These are phyloP conservation scores for Spizellomyces sp. DNA, from an alignment of 192 early-diverging fungal species.

Conservation along the genomic window DNA sequence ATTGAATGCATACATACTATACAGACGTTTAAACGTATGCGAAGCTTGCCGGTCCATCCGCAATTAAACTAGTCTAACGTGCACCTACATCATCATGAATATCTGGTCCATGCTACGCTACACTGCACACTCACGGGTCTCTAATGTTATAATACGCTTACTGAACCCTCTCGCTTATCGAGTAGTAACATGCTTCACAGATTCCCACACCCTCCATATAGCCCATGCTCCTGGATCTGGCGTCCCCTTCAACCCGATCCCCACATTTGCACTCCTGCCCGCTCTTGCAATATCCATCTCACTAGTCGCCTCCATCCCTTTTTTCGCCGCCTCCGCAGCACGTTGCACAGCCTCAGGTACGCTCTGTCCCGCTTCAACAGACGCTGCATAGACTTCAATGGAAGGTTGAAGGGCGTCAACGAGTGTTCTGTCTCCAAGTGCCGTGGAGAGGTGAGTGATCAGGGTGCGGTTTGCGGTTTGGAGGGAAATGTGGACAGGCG, in stretches of 20 bases:
- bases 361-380: conserved; percentile 1
- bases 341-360: neutral
- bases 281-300: conserved; percentile 32
- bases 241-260: conserved; percentile 15
- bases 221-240: conserved; percentile 45
- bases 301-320: conserved; percentile 29
- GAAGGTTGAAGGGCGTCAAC: conserved; percentile 34
- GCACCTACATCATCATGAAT: no score
- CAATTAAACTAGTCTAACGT: no score
- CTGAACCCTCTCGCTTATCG: no score
- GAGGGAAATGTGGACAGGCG: conserved; percentile 12
- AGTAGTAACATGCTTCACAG: conserved; percentile 6
- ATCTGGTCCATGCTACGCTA: no score
- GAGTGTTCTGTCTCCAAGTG: conserved; percentile 39
- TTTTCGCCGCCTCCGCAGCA: conserved; percentile 6
- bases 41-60: no score
- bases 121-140: no score
- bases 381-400: conserved; percentile 2
- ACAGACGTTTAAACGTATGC: no score
- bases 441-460: neutral
- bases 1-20: no score
- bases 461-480: conserved; percentile 13
- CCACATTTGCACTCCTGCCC: conserved; percentile 32
- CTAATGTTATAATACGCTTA: no score
- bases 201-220: conserved; percentile 31